Percentiles rank a stretch among this genome's conserved stretches.
Evolutionary conservation across 192 early-diverging fungal species (phyloP).

Genomic region (Backusella psychrophila): DNA sequence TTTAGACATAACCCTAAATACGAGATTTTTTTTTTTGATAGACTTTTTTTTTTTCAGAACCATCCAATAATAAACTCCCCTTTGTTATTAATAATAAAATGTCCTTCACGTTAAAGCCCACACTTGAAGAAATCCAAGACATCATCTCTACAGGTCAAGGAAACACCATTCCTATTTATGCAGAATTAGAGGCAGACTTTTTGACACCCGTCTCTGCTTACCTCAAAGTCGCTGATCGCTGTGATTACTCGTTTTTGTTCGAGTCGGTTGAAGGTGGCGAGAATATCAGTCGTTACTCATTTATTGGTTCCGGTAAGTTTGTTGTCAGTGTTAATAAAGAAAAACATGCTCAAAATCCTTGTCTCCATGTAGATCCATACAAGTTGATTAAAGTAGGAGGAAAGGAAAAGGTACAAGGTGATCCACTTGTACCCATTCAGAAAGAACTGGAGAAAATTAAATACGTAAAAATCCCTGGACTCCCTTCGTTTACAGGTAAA

Average conservation of each 20-base stretch:
- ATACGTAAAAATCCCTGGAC: conserved; percentile 77
- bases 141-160: conserved; percentile 62
- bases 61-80: conserved; percentile 23
- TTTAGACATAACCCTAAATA: neutral
- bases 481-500: conserved; percentile 82
- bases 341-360: neutral
- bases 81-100: conserved; percentile 42
- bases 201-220: conserved; percentile 97
- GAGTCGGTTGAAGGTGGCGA: conserved; percentile 95
- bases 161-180: conserved; percentile 91
- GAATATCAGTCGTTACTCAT: conserved; percentile 94
- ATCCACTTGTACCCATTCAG: conserved; percentile 86
- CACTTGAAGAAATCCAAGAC: conserved; percentile 66
- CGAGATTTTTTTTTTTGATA: neutral
- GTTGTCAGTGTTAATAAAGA: neutral
- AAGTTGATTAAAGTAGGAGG: conserved; percentile 80
- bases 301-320: conserved; percentile 80
- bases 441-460: conserved; percentile 75
- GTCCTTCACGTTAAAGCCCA: conserved; percentile 55
- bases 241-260: conserved; percentile 91
- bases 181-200: conserved; percentile 84
- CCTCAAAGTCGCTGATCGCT: conserved; percentile 77
- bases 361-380: conserved; percentile 66
- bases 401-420: conserved; percentile 67
- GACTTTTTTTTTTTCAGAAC: neutral